Evolutionary conservation across 371 early-diverging fungal species (phyloP).

Genomic region (Apophysomyces elegans): DNA sequence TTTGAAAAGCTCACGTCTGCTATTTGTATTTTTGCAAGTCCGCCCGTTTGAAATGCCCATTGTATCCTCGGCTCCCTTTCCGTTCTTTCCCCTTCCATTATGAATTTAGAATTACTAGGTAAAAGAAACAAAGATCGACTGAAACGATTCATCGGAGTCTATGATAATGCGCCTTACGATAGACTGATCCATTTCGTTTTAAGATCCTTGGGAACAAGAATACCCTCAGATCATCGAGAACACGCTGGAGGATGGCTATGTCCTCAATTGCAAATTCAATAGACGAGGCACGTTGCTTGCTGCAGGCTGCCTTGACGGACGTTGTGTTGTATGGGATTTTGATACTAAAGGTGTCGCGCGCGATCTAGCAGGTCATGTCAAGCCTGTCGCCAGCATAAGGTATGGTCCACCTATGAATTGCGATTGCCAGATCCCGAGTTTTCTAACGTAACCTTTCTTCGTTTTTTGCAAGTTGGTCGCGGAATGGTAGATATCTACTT

Average conservation of each 20-base stretch:
- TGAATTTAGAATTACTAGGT: slow-evolving; percentile 53
- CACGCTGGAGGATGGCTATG: slow-evolving; percentile 77
- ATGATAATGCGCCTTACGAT: too few species aligned
- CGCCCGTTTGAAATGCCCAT: too few species aligned
- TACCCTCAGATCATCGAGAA: slow-evolving; percentile 83
- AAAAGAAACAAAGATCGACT: background rate
- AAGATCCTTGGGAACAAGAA: slow-evolving; percentile 88
- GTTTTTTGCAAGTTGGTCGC: slow-evolving; percentile 62
- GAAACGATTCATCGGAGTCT: too few species aligned
- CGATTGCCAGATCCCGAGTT: background rate
- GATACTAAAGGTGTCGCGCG: slow-evolving; percentile 78
- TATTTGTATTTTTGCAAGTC: too few species aligned
- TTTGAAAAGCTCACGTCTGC: too few species aligned
- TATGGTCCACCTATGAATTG: slow-evolving; percentile 22
- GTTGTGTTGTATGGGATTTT: slow-evolving; percentile 86
- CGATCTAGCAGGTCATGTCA: slow-evolving; percentile 75
- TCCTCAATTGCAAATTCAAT: slow-evolving; percentile 69
- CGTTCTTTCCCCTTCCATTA: slow-evolving; percentile 3
- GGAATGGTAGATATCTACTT: slow-evolving; percentile 69
- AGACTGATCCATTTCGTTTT: slow-evolving; percentile 1
- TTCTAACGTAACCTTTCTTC: background rate
- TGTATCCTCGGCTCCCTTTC: background rate
- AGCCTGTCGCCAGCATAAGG: slow-evolving; percentile 78
- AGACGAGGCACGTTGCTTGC: slow-evolving; percentile 78
- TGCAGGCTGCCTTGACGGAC: slow-evolving; percentile 83